Evolutionary conservation across 192 early-diverging fungal species (phyloP).

Genomic region (Coemansia sp.): DNA sequence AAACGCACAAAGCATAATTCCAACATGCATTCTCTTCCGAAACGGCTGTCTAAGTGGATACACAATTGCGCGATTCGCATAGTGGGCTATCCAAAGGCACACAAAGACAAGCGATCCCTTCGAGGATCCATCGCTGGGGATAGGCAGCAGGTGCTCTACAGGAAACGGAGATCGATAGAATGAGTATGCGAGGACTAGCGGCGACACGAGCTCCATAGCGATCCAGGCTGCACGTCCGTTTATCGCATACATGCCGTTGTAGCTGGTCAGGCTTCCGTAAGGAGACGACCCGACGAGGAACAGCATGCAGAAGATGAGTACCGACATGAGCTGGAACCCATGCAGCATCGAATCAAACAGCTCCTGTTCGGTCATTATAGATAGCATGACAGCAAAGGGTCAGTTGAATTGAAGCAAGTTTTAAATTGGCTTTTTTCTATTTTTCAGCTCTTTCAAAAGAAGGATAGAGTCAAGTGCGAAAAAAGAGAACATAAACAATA

Average conservation of each 20-base stretch:
- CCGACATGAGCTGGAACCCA: slow-evolving; percentile 13
- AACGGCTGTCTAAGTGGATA: slow-evolving; percentile 45
- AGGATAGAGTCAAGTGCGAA: not conserved
- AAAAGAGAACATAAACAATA: not conserved
- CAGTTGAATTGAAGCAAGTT: too few species aligned
- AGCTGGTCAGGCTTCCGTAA: slow-evolving; percentile 45
- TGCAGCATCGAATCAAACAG: slow-evolving; percentile 14
- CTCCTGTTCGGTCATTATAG: slow-evolving; percentile 10
- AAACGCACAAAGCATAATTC: slow-evolving; percentile 34
- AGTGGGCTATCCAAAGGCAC: slow-evolving; percentile 35
- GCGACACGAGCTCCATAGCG: slow-evolving; percentile 48
- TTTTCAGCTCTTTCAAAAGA: too few species aligned
- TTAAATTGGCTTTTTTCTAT: slow-evolving; percentile 4
- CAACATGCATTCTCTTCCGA: slow-evolving; percentile 48
- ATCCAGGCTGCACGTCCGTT: slow-evolving; percentile 40
- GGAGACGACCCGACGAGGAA: slow-evolving; percentile 40
- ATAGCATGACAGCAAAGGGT: too few species aligned
- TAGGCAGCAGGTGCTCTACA: not conserved
- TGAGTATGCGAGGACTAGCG: slow-evolving; percentile 17
- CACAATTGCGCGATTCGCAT: slow-evolving; percentile 39
- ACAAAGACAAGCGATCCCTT: slow-evolving; percentile 7
- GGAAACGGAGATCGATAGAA: not conserved
- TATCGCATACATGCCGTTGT: slow-evolving; percentile 21
- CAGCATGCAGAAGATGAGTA: slow-evolving; percentile 16
- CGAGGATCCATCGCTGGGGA: not conserved